Base-by-base conservation (phyloP, 148 eudicot species). In the Persicaria tinctoria region DNA sequence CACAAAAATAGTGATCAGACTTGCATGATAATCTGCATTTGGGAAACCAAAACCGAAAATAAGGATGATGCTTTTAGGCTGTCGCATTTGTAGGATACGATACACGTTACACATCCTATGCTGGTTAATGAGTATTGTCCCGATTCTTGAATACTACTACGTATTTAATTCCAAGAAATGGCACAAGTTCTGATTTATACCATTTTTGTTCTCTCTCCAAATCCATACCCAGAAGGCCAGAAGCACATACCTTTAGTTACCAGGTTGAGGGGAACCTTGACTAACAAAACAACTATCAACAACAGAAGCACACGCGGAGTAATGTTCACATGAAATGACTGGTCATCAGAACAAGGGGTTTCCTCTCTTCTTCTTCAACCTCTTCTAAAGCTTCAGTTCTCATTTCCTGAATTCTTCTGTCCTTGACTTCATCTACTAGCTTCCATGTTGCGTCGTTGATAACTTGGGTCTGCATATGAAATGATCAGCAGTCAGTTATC, bases 381-480 rank as follows among this genome's bases (percentile, higher is more conserved):
- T 84, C 93, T 69, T 66, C 63, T 38, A 81, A 50, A 68, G 79
- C 87, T 76, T 88, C 92, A 63, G 79, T 75, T 79, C 74, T 88
- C 64, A 89, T 85, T 78, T 91, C 97, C 79, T 86, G 46, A 55
- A 89, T 82, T 74, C 92, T 83, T 81, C 76, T 82, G 73, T 93
- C 88, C 91, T 90, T 81, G 11, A 91, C 86, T 71, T 86, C 87
- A 75, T 91, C 98, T 20, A 93, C 77, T 74, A 91, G 77, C 80
- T 89, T 89, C 98, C 92, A 91, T 5, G 94, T 89, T 77, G 89
- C 94, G 74, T 93, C 94, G 46, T 86, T 89, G 72, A 93, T 76
- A 41, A 88, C 51, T 82, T 93, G 94, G 59, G 97, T 93, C 89
- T 88, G 87, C 74, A 72, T 3, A 16, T 1, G 64, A 48, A 62